Conservation (phyloP, 371 early-diverging fungal species). For the Rhizomucor miehei region DNA sequence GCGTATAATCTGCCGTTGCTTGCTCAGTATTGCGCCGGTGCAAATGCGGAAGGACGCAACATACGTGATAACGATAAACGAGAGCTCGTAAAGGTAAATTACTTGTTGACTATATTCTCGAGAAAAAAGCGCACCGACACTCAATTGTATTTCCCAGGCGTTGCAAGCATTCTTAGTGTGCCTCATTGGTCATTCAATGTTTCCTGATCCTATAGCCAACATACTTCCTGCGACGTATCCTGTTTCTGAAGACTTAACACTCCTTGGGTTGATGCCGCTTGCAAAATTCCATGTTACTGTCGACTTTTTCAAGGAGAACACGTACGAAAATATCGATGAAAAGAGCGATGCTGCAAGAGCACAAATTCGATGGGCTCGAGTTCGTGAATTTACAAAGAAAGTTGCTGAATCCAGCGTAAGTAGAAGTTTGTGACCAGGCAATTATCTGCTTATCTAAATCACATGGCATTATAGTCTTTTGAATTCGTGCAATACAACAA, state of each 20-base stretch:
- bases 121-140: too few relatives aligned
- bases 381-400: slow-evolving; percentile 33
- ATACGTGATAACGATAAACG: slow-evolving; percentile 18
- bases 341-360: slow-evolving; percentile 23
- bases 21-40: slow-evolving; percentile 31
- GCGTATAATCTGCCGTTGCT: slow-evolving; percentile 24
- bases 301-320: slow-evolving; percentile 40
- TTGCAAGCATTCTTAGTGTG: slow-evolving; percentile 34
- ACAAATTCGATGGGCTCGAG: slow-evolving; percentile 48
- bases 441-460: neutral
- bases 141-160: slow-evolving; percentile 12
- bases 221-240: slow-evolving; percentile 39
- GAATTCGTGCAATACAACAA: slow-evolving; percentile 52
- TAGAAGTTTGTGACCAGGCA: neutral
- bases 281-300: slow-evolving; percentile 29
- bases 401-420: slow-evolving; percentile 38
- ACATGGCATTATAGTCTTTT: slow-evolving; percentile 30
- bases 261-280: slow-evolving; percentile 35
- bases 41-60: slow-evolving; percentile 15
- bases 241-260: slow-evolving; percentile 34
- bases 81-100: slow-evolving; percentile 21
- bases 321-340: slow-evolving; percentile 20
- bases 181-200: slow-evolving; percentile 31
- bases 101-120: neutral
- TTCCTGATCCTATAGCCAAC: slow-evolving; percentile 38